Evolutionary conservation across 345 rosid genomes (phyloP).

Genomic region (Melastoma malabathricum): DNA sequence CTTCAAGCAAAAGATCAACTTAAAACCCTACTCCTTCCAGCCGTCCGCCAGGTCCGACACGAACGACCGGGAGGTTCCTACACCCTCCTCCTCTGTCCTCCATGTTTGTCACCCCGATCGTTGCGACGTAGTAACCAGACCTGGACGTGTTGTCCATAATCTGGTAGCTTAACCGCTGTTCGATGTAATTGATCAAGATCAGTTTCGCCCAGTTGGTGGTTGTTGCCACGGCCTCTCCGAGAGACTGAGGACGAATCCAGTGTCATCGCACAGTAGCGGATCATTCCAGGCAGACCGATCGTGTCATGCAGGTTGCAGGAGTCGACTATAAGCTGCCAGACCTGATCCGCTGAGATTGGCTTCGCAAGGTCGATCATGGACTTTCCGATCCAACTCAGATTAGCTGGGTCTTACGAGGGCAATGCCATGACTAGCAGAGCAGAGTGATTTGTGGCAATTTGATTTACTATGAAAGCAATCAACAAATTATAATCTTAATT

Average conservation of each 20-base stretch:
- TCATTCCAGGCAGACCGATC: not conserved
- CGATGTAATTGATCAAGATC: not conserved
- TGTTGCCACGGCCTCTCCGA: too few relatives aligned
- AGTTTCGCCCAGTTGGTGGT: not conserved
- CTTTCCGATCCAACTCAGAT: not conserved
- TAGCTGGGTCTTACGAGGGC: not conserved
- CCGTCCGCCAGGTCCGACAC: not conserved
- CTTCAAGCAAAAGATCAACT: not conserved
- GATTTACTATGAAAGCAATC: too few relatives aligned
- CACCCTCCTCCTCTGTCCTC: conserved; percentile 1
- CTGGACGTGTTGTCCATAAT: not conserved
- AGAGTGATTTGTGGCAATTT: too few relatives aligned
- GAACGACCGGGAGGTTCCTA: not conserved
- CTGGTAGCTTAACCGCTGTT: conserved; percentile 4
- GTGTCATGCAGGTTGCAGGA: conserved; percentile 1
- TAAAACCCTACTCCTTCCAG: not conserved
- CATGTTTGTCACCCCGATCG: not conserved
- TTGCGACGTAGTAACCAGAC: not conserved
- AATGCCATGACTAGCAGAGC: too few relatives aligned
- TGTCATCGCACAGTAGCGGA: not conserved
- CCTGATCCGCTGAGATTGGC: not conserved
- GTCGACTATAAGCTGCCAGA: conserved; percentile 2
- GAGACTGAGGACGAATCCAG: not conserved
- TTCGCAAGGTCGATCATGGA: not conserved
- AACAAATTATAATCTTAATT: too few relatives aligned